A percentile compares a stretch with the other conserved stretches of the same genome.
phyloP scores from a whole-genome alignment of 1,284 basidiomycete genomes.

The Ustilago shanxiensis region DNA sequence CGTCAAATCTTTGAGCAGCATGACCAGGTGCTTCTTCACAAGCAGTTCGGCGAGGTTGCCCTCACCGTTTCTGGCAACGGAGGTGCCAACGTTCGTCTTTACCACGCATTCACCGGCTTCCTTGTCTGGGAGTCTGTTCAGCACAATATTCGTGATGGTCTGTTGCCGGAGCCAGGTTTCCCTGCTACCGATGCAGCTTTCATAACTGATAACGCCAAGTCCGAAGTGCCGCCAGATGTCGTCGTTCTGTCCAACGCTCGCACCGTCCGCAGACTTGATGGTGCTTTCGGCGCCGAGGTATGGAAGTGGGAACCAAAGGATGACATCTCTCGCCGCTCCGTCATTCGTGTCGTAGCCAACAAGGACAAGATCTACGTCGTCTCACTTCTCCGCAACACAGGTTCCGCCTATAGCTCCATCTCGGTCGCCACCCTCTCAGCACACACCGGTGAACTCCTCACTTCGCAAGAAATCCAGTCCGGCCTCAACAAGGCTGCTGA shows the following conservation, averaged over 20 bases:
- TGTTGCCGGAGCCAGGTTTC: conserved; percentile 37
- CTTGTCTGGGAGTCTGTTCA: conserved; percentile 77
- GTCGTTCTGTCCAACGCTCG: conserved; percentile 52
- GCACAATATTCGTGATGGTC: conserved; percentile 44
- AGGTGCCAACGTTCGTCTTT: conserved; percentile 79
- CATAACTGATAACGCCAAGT: conserved; percentile 31
- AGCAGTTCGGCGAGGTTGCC: conserved; percentile 72
- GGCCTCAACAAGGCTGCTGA: conserved; percentile 40
- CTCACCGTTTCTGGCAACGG: conserved; percentile 82
- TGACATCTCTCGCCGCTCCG: conserved; percentile 32
- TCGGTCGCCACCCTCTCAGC: conserved; percentile 49
- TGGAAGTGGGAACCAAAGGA: conserved; percentile 44
- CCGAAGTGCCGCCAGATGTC: conserved; percentile 35
- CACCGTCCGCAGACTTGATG: conserved; percentile 49
- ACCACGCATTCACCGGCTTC: conserved; percentile 78
- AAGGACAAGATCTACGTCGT: conserved; percentile 54
- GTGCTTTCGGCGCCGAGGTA: conserved; percentile 22
- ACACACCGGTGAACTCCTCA: conserved; percentile 44
- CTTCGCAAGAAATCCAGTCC: conserved; percentile 45
- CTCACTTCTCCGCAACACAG: conserved; percentile 41
- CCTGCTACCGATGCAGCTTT: conserved; percentile 56
- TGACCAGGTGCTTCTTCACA: conserved; percentile 78
- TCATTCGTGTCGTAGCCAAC: conserved; percentile 42
- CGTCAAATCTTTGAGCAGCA: conserved; percentile 81
- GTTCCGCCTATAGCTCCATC: conserved; percentile 40